phyloP scores from a whole-genome alignment of 768 basidiomycete genomes.

The Phaffia tasmanica region DNA sequence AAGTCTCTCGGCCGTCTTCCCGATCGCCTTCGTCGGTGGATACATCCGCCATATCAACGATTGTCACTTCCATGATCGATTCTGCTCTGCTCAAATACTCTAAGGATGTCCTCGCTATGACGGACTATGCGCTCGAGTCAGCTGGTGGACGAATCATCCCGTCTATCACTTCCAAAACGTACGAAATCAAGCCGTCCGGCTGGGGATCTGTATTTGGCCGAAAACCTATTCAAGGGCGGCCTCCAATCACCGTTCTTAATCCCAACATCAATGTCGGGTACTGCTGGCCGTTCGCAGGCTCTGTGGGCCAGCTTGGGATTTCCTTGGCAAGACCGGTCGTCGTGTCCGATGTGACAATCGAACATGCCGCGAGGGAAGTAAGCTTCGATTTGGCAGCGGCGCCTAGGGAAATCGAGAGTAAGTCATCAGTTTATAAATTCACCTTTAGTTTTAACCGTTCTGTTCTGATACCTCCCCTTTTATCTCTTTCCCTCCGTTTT shows the following conservation, averaged over 20 bases:
- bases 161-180: constrained; percentile 66
- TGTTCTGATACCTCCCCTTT: neutral
- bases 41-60: constrained; percentile 40
- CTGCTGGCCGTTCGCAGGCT: constrained; percentile 86
- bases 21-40: neutral
- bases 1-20: neutral
- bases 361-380: constrained; percentile 74
- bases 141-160: constrained; percentile 72
- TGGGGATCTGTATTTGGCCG: constrained; percentile 39
- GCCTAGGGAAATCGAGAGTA: constrained; percentile 72
- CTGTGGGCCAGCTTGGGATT: constrained; percentile 70
- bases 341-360: constrained; percentile 62
- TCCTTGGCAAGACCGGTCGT: constrained; percentile 54
- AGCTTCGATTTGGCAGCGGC: constrained; percentile 71
- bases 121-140: constrained; percentile 77
- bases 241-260: constrained; percentile 78
- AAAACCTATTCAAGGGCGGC: constrained; percentile 45
- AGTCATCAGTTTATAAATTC: constrained; percentile 7
- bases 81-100: constrained; percentile 55
- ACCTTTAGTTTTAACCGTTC: too few species aligned
- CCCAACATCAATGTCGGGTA: constrained; percentile 69
- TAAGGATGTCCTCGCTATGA: constrained; percentile 67
- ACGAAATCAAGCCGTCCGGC: constrained; percentile 43
- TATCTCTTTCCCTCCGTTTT: neutral
- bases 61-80: constrained; percentile 68